phyloP scores from a whole-genome alignment of 2,329 filamentous ascomycete species.

The Diaporthe caulivora region DNA sequence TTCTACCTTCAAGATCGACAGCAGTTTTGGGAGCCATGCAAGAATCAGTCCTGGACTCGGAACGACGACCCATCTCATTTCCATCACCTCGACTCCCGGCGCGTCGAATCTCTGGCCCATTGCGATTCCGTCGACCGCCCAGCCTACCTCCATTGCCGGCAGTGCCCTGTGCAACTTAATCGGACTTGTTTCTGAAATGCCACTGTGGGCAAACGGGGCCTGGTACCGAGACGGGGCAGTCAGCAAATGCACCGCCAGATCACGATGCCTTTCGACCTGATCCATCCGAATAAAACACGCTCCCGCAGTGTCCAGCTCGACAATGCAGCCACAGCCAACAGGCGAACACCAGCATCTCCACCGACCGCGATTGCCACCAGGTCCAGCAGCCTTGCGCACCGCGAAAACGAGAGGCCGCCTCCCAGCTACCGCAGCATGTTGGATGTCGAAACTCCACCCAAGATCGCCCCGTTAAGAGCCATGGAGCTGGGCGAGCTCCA shows the following conservation, averaged over 20 bases:
- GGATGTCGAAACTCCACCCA: constrained; percentile 63
- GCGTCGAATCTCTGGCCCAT: constrained; percentile 6
- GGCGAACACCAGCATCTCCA: constrained; percentile 39
- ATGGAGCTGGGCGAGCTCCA: constrained; percentile 63
- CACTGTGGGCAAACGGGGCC: constrained; percentile 1
- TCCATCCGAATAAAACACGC: constrained; percentile 58
- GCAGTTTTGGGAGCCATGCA: constrained; percentile 36
- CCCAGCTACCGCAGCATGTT: constrained; percentile 66
- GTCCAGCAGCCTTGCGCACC: constrained; percentile 50
- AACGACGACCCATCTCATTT: constrained; percentile 2
- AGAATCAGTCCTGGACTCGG: constrained; percentile 33
- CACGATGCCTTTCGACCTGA: constrained; percentile 56
- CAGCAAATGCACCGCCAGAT: constrained; percentile 49
- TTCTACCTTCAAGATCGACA: constrained; percentile 13
- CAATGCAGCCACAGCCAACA: constrained; percentile 43
- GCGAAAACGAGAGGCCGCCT: constrained; percentile 51
- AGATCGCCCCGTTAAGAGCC: constrained; percentile 56
- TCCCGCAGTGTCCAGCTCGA: constrained; percentile 64
- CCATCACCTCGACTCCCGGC: constrained; percentile 11
- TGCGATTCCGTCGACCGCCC: constrained; percentile 9
- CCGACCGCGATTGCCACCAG: constrained; percentile 47
- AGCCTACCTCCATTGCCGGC: neutral
- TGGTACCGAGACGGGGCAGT: constrained; percentile 60
- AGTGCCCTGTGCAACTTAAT: neutral
- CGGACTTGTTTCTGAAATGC: constrained; percentile 6